These are phyloP conservation scores for Wickerhamiella shivajii DNA, from an alignment of 805 yeast species.

Conservation along the genomic window DNA sequence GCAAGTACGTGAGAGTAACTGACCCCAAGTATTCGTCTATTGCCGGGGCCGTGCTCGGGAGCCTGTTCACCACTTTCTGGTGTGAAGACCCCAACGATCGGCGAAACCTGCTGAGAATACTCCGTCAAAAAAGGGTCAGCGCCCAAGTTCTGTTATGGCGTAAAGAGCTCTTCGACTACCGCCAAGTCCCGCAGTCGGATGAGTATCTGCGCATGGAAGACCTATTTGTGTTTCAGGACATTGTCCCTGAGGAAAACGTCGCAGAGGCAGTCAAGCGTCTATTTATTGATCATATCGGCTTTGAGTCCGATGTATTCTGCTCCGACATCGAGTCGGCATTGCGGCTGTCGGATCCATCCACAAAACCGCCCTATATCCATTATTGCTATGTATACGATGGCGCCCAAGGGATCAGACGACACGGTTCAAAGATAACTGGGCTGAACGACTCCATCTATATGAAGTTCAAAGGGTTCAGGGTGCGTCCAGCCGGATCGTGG, in stretches of 20 bases:
- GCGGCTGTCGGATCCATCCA: no score
- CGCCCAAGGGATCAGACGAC: no score
- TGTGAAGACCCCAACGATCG: conserved; percentile 55
- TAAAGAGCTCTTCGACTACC: conserved; percentile 44
- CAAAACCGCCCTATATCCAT: no score
- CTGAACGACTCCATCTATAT: no score
- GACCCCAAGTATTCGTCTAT: conserved; percentile 43
- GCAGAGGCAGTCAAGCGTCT: conserved; percentile 43
- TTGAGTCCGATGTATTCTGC: conserved; percentile 9
- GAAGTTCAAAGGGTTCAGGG: no score
- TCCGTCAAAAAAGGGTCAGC: conserved; percentile 17
- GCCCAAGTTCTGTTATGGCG: conserved; percentile 36
- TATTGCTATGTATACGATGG: no score
- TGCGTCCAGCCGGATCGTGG: no score
- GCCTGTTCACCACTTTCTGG: conserved; percentile 44
- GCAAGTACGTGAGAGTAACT: conserved; percentile 43
- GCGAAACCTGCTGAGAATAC: conserved; percentile 16
- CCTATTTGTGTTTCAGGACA: conserved; percentile 54
- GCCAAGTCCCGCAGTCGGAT: conserved; percentile 30
- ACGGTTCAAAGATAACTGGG: no score
- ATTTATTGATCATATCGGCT: conserved; percentile 21
- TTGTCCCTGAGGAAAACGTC: conserved; percentile 39
- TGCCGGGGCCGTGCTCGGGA: conserved; percentile 40
- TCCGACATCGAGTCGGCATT: not conserved
- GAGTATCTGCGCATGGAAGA: conserved; percentile 32